Percentiles rank a stretch among this genome's conserved stretches.
Evolutionary conservation across 2,329 filamentous ascomycete genomes (phyloP).

Genomic region (Aureobasidium sp.): DNA sequence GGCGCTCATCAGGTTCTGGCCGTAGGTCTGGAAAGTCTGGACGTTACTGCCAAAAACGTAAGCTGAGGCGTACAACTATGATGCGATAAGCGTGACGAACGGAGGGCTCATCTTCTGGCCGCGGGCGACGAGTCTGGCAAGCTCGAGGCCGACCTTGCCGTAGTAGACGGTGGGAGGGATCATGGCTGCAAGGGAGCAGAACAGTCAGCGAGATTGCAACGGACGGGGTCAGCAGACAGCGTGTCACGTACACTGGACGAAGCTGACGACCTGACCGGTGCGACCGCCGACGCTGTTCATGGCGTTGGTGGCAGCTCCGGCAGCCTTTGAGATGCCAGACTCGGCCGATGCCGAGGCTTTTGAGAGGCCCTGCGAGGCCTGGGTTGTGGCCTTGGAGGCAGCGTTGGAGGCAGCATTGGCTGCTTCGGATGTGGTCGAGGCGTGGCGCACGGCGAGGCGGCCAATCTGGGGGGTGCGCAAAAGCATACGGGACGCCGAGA

Average conservation of each 20-base stretch:
- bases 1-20: slow-evolving; percentile 65
- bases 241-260: slow-evolving; percentile 71
- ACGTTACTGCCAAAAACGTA: slow-evolving; percentile 53
- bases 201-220: not conserved
- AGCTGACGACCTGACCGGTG: slow-evolving; percentile 69
- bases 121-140: slow-evolving; percentile 79
- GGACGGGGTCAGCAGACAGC: not conserved
- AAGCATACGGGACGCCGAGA: slow-evolving; percentile 40
- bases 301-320: slow-evolving; percentile 57
- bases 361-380: slow-evolving; percentile 76
- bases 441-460: slow-evolving; percentile 40
- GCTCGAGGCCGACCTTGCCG: slow-evolving; percentile 78
- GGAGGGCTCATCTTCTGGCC: slow-evolving; percentile 89
- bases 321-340: slow-evolving; percentile 66
- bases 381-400: slow-evolving; percentile 41
- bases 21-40: slow-evolving; percentile 75
- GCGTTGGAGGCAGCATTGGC: slow-evolving; percentile 36
- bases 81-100: slow-evolving; percentile 54
- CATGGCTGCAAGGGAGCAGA: slow-evolving; percentile 54
- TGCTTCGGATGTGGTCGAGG: slow-evolving; percentile 43
- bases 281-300: slow-evolving; percentile 74
- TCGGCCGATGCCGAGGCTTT: slow-evolving; percentile 75
- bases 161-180: slow-evolving; percentile 88
- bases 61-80: slow-evolving; percentile 6
- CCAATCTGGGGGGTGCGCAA: slow-evolving; percentile 38